Conservation (phyloP, 768 basidiomycete species). For the Gloeophyllum trabeum region DNA sequence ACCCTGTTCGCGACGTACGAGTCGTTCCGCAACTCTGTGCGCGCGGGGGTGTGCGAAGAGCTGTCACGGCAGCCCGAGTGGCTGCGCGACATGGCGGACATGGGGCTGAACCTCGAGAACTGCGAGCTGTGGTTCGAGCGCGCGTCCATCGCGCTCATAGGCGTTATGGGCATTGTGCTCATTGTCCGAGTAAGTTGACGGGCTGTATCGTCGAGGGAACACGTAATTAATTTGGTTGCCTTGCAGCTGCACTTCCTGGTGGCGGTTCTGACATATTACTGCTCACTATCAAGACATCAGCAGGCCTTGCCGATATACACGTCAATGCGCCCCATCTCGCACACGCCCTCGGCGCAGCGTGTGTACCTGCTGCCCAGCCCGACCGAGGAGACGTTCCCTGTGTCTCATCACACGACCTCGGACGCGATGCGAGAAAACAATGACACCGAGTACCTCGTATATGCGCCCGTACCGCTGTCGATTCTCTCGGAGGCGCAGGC, state of each 20-base stretch:
- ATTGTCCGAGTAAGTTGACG: slow-evolving; percentile 30
- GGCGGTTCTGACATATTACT: slow-evolving; percentile 56
- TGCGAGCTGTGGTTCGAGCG: slow-evolving; percentile 74
- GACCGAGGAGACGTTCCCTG: slow-evolving; percentile 11
- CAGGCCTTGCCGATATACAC: slow-evolving; percentile 11
- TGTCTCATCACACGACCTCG: slow-evolving; percentile 2
- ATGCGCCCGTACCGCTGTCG: slow-evolving; percentile 55
- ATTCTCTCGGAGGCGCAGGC: slow-evolving; percentile 43
- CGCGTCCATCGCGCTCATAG: slow-evolving; percentile 46
- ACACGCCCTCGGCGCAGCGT: slow-evolving; percentile 30
- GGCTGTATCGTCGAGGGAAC: neutral
- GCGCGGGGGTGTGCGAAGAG: slow-evolving; percentile 61
- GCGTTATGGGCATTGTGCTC: slow-evolving; percentile 47
- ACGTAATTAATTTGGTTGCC: slow-evolving; percentile 1
- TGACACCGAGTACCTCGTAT: slow-evolving; percentile 50
- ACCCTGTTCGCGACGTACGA: slow-evolving; percentile 46
- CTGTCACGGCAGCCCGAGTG: slow-evolving; percentile 67
- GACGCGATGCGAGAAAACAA: slow-evolving; percentile 10
- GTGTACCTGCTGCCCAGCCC: slow-evolving; percentile 50
- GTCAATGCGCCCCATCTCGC: slow-evolving; percentile 11
- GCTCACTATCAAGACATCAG: slow-evolving; percentile 36
- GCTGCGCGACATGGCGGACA: slow-evolving; percentile 55
- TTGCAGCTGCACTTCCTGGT: slow-evolving; percentile 66
- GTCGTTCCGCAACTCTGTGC: slow-evolving; percentile 41
- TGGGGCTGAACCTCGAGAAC: slow-evolving; percentile 68